A percentile compares a stretch with the other conserved stretches of the same genome.
phyloP scores from a whole-genome alignment of 352 stramenopile species.

The Pythium apleroticum region DNA sequence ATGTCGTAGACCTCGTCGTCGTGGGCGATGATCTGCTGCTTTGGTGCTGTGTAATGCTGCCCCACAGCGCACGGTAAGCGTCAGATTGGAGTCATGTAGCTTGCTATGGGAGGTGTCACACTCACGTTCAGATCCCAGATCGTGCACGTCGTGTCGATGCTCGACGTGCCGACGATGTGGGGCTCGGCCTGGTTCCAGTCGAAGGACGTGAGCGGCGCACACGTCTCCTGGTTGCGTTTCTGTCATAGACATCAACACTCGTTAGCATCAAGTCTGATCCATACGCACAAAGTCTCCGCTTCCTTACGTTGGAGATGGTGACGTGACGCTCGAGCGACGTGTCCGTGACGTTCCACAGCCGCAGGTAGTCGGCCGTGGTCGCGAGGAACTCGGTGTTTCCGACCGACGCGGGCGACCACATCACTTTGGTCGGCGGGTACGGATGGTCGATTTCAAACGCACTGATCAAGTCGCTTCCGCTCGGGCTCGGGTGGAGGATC shows the following conservation, averaged over 20 bases:
- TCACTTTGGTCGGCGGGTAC: slow-evolving; percentile 87
- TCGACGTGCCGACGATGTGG: slow-evolving; percentile 95
- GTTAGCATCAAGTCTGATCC: not conserved
- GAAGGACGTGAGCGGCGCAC: slow-evolving; percentile 96
- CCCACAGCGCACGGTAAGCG: not conserved
- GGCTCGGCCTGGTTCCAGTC: slow-evolving; percentile 98
- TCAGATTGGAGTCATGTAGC: no score
- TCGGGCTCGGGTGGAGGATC: slow-evolving; percentile 60
- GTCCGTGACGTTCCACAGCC: slow-evolving; percentile 74
- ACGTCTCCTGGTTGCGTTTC: slow-evolving; percentile 90
- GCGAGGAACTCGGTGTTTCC: slow-evolving; percentile 62
- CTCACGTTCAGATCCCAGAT: slow-evolving; percentile 98
- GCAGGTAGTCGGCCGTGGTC: slow-evolving; percentile 83
- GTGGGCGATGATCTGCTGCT: slow-evolving; percentile 98
- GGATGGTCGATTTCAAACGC: slow-evolving; percentile 79
- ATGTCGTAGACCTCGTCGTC: slow-evolving; percentile 99
- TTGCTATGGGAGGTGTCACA: slow-evolving; percentile 1
- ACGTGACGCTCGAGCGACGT: slow-evolving; percentile 73
- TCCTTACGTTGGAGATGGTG: slow-evolving; percentile 68
- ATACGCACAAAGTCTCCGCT: not conserved
- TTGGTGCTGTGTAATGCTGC: slow-evolving; percentile 59
- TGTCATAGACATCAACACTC: slow-evolving; percentile 10
- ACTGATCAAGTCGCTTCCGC: slow-evolving; percentile 56
- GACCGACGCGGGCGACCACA: slow-evolving; percentile 75
- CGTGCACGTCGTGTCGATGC: slow-evolving; percentile 98